Conservation (phyloP, 2,329 filamentous ascomycete species). For the Ceratocystis cubensis region DNA sequence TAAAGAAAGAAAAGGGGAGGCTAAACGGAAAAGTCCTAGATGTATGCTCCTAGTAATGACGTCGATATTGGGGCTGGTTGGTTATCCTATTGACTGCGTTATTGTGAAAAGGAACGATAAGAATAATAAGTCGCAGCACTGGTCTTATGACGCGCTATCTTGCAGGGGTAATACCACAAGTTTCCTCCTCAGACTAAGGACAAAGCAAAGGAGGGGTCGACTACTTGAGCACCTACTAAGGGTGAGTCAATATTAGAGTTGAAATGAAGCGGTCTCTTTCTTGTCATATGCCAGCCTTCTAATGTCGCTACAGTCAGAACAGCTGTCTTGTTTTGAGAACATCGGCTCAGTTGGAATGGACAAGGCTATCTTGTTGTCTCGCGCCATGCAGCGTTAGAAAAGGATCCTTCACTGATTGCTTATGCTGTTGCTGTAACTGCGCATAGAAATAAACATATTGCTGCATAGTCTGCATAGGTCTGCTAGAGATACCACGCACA, state of each 20-base stretch:
- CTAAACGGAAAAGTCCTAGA: background rate
- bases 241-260: background rate
- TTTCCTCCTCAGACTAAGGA: background rate
- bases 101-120: background rate
- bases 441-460: too few species aligned
- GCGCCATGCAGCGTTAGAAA: too few species aligned
- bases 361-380: too few species aligned
- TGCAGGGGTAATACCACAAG: background rate
- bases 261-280: background rate
- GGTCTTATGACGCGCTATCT: conserved; percentile 6
- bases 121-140: background rate
- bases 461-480: too few species aligned
- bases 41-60: background rate
- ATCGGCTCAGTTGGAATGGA: too few species aligned
- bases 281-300: too few species aligned
- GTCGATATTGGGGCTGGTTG: background rate
- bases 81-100: background rate
- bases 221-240: background rate
- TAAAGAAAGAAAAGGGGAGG: background rate
- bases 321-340: too few species aligned
- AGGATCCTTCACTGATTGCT: too few species aligned
- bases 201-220: background rate
- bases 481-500: background rate
- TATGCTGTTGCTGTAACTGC: too few species aligned
- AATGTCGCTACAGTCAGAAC: too few species aligned